These are phyloP conservation scores for Vigna mungo DNA, from an alignment of 306 rosid genomes.

Conservation along the genomic window DNA sequence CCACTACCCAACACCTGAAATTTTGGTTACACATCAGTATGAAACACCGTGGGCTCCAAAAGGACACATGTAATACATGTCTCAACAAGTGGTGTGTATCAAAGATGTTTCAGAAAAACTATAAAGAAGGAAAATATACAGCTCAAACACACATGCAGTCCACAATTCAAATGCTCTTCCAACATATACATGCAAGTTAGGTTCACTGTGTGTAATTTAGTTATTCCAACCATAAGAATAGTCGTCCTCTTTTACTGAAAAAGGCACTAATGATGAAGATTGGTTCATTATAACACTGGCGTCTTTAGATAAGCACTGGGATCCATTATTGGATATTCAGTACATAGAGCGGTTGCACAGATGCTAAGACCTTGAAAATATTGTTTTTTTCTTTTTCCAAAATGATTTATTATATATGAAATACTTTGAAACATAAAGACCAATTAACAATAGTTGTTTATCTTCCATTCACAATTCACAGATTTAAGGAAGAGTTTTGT, in stretches of 20 bases:
- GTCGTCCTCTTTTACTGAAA: background rate
- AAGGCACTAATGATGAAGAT: background rate
- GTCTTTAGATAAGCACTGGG: background rate
- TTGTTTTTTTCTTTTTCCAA: background rate
- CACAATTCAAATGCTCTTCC: slow-evolving; percentile 21
- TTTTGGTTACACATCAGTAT: slow-evolving; percentile 35
- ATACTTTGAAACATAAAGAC: background rate
- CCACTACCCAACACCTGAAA: slow-evolving; percentile 91
- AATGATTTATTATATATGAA: background rate
- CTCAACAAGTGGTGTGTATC: background rate
- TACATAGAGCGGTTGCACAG: background rate
- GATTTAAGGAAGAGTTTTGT: slow-evolving; percentile 11
- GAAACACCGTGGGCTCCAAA: slow-evolving; percentile 24
- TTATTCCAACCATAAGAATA: slow-evolving; percentile 24
- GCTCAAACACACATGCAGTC: background rate
- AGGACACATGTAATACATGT: slow-evolving; percentile 31
- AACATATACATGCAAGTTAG: slow-evolving; percentile 17
- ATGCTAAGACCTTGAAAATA: background rate
- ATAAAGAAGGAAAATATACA: slow-evolving; percentile 16
- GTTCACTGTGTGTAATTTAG: slow-evolving; percentile 16
- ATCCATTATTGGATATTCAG: background rate
- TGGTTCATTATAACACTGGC: slow-evolving; percentile 3
- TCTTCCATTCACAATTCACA: background rate
- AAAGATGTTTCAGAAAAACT: background rate
- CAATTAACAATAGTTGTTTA: background rate